Conservation (phyloP, 495 filamentous ascomycete species). For the Neurospora sp. region DNA sequence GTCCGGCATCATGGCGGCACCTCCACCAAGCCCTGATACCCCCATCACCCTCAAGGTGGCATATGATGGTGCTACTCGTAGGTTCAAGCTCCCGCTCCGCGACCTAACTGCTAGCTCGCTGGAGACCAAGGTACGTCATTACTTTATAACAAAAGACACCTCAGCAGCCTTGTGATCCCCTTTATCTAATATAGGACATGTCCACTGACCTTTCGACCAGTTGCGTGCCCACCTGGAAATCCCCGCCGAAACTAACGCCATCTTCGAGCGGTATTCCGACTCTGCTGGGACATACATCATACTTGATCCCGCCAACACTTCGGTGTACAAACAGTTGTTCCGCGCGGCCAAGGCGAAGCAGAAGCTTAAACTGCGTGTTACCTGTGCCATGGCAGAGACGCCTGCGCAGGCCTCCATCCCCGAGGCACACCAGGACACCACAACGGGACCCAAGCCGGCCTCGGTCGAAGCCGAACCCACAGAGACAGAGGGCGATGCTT, state of each 20-base stretch:
- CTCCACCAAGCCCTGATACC: conserved; percentile 43
- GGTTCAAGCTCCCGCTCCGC: conserved; percentile 81
- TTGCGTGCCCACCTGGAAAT: conserved; percentile 66
- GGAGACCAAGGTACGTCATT: conserved; percentile 70
- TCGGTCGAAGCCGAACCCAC: conserved; percentile 11
- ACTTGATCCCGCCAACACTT: conserved; percentile 65
- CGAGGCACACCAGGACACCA: neutral
- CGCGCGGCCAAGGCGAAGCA: conserved; percentile 97
- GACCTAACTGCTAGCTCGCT: conserved; percentile 71
- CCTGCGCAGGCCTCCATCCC: neutral
- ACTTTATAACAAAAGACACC: neutral
- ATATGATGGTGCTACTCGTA: conserved; percentile 58
- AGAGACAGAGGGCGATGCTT: conserved; percentile 7
- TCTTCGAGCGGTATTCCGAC: conserved; percentile 94
- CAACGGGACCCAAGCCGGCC: conserved; percentile 15
- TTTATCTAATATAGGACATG: neutral
- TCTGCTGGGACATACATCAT: conserved; percentile 72
- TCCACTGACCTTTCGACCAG: conserved; percentile 38
- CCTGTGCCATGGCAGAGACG: conserved; percentile 5
- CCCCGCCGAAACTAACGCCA: conserved; percentile 52
- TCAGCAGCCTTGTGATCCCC: neutral
- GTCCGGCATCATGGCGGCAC: neutral
- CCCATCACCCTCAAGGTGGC: conserved; percentile 78
- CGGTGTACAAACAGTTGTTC: conserved; percentile 93
- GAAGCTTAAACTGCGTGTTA: conserved; percentile 86